Conservation (phyloP, 2,329 filamentous ascomycete genomes). For the Ceratocystis destructans region DNA sequence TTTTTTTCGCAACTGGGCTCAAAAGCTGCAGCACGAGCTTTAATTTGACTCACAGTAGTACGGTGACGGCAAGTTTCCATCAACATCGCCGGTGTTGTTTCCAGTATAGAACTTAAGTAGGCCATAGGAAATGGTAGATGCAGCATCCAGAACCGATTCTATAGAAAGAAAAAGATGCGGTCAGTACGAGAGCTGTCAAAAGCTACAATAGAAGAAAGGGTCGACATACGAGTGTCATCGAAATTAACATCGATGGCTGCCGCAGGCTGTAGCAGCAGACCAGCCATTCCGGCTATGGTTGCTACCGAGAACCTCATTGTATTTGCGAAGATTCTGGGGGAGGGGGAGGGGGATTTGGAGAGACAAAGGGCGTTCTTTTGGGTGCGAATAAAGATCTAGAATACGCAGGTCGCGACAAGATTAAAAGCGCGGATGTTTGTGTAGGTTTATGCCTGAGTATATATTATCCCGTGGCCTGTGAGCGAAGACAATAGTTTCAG, state of each 20-base stretch:
- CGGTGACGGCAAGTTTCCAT: slow-evolving; percentile 44
- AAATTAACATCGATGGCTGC: slow-evolving; percentile 16
- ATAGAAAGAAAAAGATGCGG: slow-evolving; percentile 24
- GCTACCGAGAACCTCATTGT: slow-evolving; percentile 19
- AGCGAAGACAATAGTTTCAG: background rate
- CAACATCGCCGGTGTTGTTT: slow-evolving; percentile 44
- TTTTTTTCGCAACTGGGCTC: slow-evolving; percentile 26
- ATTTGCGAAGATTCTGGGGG: background rate
- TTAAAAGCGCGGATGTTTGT: background rate
- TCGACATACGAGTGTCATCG: slow-evolving; percentile 25
- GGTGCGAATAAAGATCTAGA: background rate
- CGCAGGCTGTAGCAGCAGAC: slow-evolving; percentile 15
- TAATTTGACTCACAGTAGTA: slow-evolving; percentile 45
- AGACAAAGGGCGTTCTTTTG: background rate
- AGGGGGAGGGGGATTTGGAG: background rate
- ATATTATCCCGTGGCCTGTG: background rate
- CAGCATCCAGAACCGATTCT: slow-evolving; percentile 39
- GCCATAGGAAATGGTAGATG: slow-evolving; percentile 35
- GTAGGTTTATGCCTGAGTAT: background rate
- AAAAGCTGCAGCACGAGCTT: background rate
- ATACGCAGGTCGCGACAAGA: background rate
- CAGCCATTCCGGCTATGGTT: slow-evolving; percentile 11
- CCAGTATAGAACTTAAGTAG: slow-evolving; percentile 40
- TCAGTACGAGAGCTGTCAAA: slow-evolving; percentile 11
- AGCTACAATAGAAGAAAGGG: slow-evolving; percentile 6